Base-by-base conservation (phyloP, 2,329 filamentous ascomycete genomes). In the Neonectria coccinea region DNA sequence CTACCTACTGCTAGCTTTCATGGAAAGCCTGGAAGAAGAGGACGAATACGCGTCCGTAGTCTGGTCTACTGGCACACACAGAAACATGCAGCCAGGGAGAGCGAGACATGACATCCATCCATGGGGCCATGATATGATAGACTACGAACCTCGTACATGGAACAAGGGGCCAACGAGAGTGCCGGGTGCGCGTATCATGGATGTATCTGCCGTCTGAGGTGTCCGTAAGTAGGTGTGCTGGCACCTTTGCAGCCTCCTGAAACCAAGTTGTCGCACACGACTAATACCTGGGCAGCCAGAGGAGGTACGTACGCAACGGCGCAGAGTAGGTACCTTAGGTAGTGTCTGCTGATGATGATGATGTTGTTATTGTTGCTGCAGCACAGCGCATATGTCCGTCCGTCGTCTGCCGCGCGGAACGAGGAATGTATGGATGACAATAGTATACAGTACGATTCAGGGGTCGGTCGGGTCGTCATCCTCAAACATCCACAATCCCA, bases 261-360 rank as follows among this genome's bases (percentile, higher is more conserved):
- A 70, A 70, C 69, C 50, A 57, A 55, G 36, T 36, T 59, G 56
- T 63, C 65, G 63, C 65, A 67, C 65, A 62, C 45, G 55, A 55
- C 56, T 54, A 64, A 41, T 11, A n/a, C 10, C 48, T 52, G 25
- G 25, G 25, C 25, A 25, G 25, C 25, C 25, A 25, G 25, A 25
- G 12, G 11, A 8, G 29, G 29, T 29, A 29, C 29, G 31, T 54
- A 42, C 41, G 42, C 42, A 54, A 50, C 58, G 44, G 44, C 42
- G 31, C 58, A 60, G 58, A 39, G 53, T 3, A n/a, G n/a, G n/a
- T n/a, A n/a, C n/a, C n/a, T n/a, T n/a, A n/a, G n/a, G n/a, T n/a
- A 7, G 14, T 39, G 36, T 39, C 14, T 16, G 31, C 31, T 33
- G 31, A 33, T 33, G 29, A 33, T 33, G 29, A 3, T 14, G 36